Evolutionary conservation across 305 asterid species (phyloP), one percentile per base, ranked within the genome.

Genomic region (Rubia occidens): DNA sequence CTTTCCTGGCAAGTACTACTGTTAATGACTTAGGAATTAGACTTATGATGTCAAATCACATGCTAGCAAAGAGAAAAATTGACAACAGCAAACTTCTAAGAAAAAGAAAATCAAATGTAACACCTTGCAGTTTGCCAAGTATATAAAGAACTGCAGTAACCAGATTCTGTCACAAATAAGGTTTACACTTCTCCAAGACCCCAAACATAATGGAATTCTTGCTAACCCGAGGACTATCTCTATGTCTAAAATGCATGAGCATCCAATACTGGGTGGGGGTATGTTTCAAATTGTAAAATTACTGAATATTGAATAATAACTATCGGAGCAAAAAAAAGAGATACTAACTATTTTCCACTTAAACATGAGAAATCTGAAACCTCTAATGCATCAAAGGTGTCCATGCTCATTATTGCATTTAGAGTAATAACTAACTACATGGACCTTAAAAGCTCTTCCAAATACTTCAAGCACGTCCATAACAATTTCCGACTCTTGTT

Each of bases 361-460:
- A 44, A 26, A 26, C 9, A 9, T 26, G 18, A 20, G 32, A 45
- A 49, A 35, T 26, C 9, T 0, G 47, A 11, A 44, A 47, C 74
- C n/a, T 54, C n/a, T 11, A 70, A 49, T n/a, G 15, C 3, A 14
- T 54, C 18, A 32, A 66, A 32, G 20, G 40, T 32, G 5, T 10
- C 11, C 13, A 54, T 35, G 20, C 32, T 53, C 11, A 64, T 62
- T 51, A 54, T 32, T 40, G 43, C 11, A 60, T 63, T 40, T 13
- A 37, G 24, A 69, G 26, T 24, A 69, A 11, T 61, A 40, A 59
- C 49, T 53, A 24, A 64, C 11, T 42, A 45, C 70, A 70, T 82
- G 62, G 76, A 94, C 99, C 99, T 90, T 90, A 67, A 87, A 77
- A 51, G 85, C 93, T 83, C 84, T 80, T 67, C 96, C 91, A 82